Evolutionary conservation across 1,284 basidiomycete genomes (phyloP).

Genomic region (Rhodotorula sp.): DNA sequence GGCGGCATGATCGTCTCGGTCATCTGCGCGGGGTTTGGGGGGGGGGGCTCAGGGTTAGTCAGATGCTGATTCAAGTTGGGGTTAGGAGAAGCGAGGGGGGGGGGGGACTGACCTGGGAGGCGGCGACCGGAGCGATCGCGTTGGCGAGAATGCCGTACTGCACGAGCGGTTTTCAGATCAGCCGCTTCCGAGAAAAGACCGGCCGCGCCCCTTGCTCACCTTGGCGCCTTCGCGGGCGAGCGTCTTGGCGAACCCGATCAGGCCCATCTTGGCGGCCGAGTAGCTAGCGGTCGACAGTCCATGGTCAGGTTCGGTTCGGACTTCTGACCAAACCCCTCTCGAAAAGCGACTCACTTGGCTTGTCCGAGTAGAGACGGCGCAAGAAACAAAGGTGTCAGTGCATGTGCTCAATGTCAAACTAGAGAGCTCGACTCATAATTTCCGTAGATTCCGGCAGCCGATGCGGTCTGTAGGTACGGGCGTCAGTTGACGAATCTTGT

Average conservation of each 20-base stretch:
- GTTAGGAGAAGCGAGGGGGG: too few relatives aligned
- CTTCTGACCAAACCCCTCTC: conserved; percentile 34
- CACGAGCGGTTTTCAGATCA: conserved; percentile 46
- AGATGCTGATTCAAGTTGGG: too few relatives aligned
- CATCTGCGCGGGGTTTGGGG: conserved; percentile 1
- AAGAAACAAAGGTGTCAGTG: too few relatives aligned
- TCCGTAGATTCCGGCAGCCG: conserved; percentile 79
- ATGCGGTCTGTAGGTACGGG: conserved; percentile 59
- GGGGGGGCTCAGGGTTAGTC: too few relatives aligned
- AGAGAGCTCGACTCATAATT: neutral
- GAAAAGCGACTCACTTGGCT: conserved; percentile 42
- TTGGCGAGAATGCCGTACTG: conserved; percentile 86
- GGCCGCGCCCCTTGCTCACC: conserved; percentile 7
- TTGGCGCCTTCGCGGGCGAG: conserved; percentile 60
- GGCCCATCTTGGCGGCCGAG: conserved; percentile 67
- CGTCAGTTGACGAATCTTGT: neutral
- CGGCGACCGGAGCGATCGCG: conserved; percentile 80
- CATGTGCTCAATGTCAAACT: too few relatives aligned
- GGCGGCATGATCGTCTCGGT: conserved; percentile 75
- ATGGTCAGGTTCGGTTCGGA: conserved; percentile 12
- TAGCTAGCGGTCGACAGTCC: conserved; percentile 54
- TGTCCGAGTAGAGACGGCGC: conserved; percentile 3
- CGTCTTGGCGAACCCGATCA: conserved; percentile 87
- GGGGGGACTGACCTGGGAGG: conserved; percentile 46
- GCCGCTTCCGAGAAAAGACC: too few relatives aligned